Evolutionary conservation across 2,329 filamentous ascomycete genomes (phyloP), one percentile per base, ranked within the genome.

Genomic region (Colletotrichum cereale): DNA sequence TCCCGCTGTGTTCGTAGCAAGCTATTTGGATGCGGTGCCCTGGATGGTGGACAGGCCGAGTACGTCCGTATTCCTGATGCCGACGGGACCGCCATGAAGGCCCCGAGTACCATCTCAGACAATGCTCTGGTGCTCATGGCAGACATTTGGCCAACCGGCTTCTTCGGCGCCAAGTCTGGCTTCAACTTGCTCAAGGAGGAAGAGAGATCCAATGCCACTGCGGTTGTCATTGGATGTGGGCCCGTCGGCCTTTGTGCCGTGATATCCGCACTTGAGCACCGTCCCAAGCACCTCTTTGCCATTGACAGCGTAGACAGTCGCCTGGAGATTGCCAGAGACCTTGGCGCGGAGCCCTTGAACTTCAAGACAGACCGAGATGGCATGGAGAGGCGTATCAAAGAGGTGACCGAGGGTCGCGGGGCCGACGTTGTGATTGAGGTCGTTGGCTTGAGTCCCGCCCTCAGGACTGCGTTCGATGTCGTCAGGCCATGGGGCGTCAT

Each of bases 71-170:
- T 97, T 18, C 95, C 95, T 0, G 84, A 92, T 66, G 95, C 95
- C 14, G 94, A 97, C 77, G 90, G 90, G 44, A 97, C 94, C 0
- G 89, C 92, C n/a, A 87, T 95, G 78, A 92, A 91, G 77, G 91
- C 94, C 0, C 81, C 88, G 2, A 89, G 87, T 11, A 77, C 75
- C n/a, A 92, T 97, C 69, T 89, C 91, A 26, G 91, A 96, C 75
- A 88, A 92, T 74, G 90, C 90, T 44, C 86, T 97, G 60, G 90
- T 97, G 8, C 87, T 97, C 34, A 97, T 97, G 95, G 94, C 93
- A 21, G 95, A 97, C 78, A 97, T 97, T 76, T 97, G 96, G 81
- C 95, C 95, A 1, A 94, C 91, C 0, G 93, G 95, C 10, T 97
- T 90, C 82, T 97, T 95, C 76, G 95, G 93, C 8, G 93, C 93